Base-by-base conservation (phyloP, 257 asterid genomes). In the Solanum sejunctum region DNA sequence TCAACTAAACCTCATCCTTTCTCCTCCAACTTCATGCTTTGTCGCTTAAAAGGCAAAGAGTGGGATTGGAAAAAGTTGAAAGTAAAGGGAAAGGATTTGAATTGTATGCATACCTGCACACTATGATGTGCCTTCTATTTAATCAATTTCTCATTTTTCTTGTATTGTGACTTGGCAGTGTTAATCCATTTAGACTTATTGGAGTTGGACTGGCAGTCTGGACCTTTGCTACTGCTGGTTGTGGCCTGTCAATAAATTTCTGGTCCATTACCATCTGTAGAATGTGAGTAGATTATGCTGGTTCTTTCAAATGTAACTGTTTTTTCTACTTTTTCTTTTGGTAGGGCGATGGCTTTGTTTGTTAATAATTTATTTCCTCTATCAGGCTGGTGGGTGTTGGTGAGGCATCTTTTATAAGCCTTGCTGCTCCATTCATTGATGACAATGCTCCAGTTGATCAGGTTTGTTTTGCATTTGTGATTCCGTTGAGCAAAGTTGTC, bases 311-410 rank as follows among this genome's bases (percentile, higher is more conserved):
- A 20, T n/a, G 61, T 83, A 47, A 41, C 36, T 47, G 41, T 84
- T 16, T 82, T 10, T 85, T 82, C 54, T 18, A 49, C 51, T n/a
- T 32, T 81, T 82, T 20, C 49, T 73, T 55, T 45, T 83, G 8
- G 58, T 8, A n/a, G 18, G 81, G 36, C 8, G 41, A 2, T 84
- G 55, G 17, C 9, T 84, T 13, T 87, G 83, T 87, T 56, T 84
- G 45, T 84, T 69, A 56, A 12, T 36, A 52, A 39, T 17, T 82
- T 58, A 20, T 56, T 57, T 78, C 43, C 69, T 64, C 66, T 79
- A 77, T 57, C 89, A 96, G 98, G 99, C 91, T 97, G 67, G 99
- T 97, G 78, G 99, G 99, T 86, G 98, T 97, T 84, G 98, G 99
- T 18, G 99, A 97, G 95, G 99, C 99, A 88, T 97, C 98, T 71